These are phyloP conservation scores for Aspergillus aculeatus DNA, from an alignment of 2,329 filamentous ascomycete genomes.

Conservation along the genomic window DNA sequence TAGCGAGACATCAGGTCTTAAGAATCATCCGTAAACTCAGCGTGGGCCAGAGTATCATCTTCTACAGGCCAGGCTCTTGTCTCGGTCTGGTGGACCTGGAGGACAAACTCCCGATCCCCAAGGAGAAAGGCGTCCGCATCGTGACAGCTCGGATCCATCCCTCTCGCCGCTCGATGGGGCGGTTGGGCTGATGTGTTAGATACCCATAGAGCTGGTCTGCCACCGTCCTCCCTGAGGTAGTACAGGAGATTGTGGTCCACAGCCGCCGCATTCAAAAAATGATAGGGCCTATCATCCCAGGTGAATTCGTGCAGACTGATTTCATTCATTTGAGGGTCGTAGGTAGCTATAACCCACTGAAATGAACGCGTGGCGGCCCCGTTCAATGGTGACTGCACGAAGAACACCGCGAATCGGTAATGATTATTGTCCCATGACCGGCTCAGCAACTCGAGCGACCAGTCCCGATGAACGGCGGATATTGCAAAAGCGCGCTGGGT, in stretches of 20 bases:
- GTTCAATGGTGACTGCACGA: background rate
- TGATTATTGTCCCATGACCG: background rate
- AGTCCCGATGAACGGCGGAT: background rate
- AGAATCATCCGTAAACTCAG: background rate
- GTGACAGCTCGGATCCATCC: conserved; percentile 13
- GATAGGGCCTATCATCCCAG: conserved; percentile 3
- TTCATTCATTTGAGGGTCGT: conserved; percentile 11
- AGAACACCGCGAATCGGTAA: conserved; percentile 15
- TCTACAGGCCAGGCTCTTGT: conserved; percentile 28
- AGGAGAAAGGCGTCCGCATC: conserved; percentile 11
- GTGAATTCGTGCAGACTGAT: conserved; percentile 14
- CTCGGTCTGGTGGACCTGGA: conserved; percentile 16
- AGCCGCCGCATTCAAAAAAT: conserved; percentile 9
- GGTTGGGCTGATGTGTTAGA: conserved; percentile 14
- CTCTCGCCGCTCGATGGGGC: conserved; percentile 13
- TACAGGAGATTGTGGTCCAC: conserved; percentile 19
- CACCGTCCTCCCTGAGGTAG: conserved; percentile 18
- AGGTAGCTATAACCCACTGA: conserved; percentile 10
- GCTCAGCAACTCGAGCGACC: background rate
- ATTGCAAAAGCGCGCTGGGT: background rate
- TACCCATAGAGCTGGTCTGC: conserved; percentile 20
- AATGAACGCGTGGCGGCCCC: background rate
- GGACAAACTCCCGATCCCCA: conserved; percentile 21
- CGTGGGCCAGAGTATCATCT: background rate
- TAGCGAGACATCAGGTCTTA: background rate